These are phyloP conservation scores for Dryas integrifolia DNA, from an alignment of 331 rosid genomes.

Conservation along the genomic window DNA sequence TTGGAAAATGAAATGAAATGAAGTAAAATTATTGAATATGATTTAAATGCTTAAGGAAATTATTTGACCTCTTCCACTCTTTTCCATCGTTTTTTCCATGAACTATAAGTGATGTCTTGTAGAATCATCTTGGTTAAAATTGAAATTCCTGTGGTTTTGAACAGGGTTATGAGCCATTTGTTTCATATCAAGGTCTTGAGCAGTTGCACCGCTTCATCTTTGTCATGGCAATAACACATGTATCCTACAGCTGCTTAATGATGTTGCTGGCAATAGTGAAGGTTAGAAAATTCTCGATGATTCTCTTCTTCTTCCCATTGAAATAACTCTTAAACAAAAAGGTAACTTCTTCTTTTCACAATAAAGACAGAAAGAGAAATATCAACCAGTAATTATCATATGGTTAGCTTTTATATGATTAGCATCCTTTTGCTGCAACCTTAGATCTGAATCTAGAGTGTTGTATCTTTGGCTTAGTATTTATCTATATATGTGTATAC, in stretches of 20 bases:
- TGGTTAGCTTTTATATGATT: neutral
- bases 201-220: conserved; percentile 96
- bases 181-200: conserved; percentile 90
- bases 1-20: neutral
- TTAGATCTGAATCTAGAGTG: neutral
- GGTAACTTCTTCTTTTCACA: neutral
- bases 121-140: conserved; percentile 19
- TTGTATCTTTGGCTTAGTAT: neutral
- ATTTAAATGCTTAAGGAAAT: neutral
- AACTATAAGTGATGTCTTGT: conserved; percentile 18
- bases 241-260: conserved; percentile 94
- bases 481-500: neutral
- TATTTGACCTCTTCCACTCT: neutral
- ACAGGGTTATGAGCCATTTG: conserved; percentile 91
- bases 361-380: neutral
- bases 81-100: conserved; percentile 3
- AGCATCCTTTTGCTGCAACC: neutral
- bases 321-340: conserved; percentile 8
- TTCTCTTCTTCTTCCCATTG: neutral
- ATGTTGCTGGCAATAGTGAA: conserved; percentile 95
- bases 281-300: conserved; percentile 30
- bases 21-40: neutral
- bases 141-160: conserved; percentile 24
- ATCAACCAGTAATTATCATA: neutral
- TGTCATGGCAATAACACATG: conserved; percentile 90